Percentiles rank a stretch among this genome's conserved stretches.
These are phyloP conservation scores for Annona cherimola DNA, from an alignment of 164 flowering plant genomes.

Conservation along the genomic window DNA sequence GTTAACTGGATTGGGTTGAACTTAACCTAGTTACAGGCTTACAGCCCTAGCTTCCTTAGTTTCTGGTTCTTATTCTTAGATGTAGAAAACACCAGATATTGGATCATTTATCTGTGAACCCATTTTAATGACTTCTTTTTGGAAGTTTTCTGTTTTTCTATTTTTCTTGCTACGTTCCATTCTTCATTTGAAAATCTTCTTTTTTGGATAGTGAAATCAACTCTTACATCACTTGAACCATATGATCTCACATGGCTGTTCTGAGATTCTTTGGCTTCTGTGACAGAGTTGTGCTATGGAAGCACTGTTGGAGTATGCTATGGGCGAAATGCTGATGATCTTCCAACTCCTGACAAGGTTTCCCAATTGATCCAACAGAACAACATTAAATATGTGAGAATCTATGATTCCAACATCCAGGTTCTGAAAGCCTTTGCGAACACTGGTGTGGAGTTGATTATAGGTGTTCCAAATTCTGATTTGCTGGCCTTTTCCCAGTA, in stretches of 20 bases:
- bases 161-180: neutral
- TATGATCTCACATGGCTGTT: neutral
- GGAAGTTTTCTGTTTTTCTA: neutral
- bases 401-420: constrained; percentile 81
- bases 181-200: neutral
- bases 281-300: constrained; percentile 53
- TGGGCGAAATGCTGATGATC: constrained; percentile 95
- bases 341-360: constrained; percentile 87
- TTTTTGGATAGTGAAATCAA: neutral
- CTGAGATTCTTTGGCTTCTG: constrained; percentile 6
- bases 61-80: too few species aligned
- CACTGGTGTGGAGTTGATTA: constrained; percentile 78
- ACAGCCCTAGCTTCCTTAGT: too few species aligned
- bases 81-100: too few species aligned
- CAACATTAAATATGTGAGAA: constrained; percentile 63
- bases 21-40: too few species aligned
- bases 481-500: constrained; percentile 69
- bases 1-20: too few species aligned
- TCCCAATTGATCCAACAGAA: constrained; percentile 64
- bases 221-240: neutral
- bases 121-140: too few species aligned
- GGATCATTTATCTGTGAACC: too few species aligned
- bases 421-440: constrained; percentile 91
- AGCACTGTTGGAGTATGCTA: constrained; percentile 82
- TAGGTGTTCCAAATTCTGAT: constrained; percentile 75